These are phyloP conservation scores for Claviceps fusiformis DNA, from an alignment of 2,329 filamentous ascomycete species.

Conservation along the genomic window DNA sequence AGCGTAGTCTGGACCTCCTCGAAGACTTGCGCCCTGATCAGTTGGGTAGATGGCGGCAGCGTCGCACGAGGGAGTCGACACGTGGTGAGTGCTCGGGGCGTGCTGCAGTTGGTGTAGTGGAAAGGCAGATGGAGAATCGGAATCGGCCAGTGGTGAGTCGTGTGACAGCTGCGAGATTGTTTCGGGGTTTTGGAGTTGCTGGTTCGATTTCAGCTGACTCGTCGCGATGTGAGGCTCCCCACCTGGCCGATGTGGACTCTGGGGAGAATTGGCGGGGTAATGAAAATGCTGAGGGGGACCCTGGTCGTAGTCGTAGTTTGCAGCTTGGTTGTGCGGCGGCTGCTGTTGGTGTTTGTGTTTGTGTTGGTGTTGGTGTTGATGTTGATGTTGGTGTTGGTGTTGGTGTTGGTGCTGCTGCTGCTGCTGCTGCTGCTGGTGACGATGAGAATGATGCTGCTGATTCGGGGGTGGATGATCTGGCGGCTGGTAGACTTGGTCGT, in stretches of 20 bases:
- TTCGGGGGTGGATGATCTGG: slow-evolving; percentile 11
- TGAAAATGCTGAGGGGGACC: slow-evolving; percentile 18
- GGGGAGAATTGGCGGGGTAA: slow-evolving; percentile 7
- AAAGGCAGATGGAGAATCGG: slow-evolving; percentile 28
- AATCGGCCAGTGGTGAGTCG: slow-evolving; percentile 42
- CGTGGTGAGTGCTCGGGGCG: slow-evolving; percentile 29
- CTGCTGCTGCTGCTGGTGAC: slow-evolving; percentile 1
- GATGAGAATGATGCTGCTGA: slow-evolving; percentile 23
- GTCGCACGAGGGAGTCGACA: slow-evolving; percentile 21
- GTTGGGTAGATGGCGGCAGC: not conserved
- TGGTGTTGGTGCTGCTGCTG: slow-evolving; percentile 15
- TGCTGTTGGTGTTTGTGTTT: slow-evolving; percentile 1
- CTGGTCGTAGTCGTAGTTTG: slow-evolving; percentile 14
- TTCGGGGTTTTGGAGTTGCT: slow-evolving; percentile 36
- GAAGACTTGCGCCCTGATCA: not conserved
- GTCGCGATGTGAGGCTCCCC: slow-evolving; percentile 21
- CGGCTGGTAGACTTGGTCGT: slow-evolving; percentile 31
- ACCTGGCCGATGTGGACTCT: slow-evolving; percentile 21
- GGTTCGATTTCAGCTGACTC: slow-evolving; percentile 21
- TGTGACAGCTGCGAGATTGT: slow-evolving; percentile 49
- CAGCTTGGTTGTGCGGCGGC: slow-evolving; percentile 18
- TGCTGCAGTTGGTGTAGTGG: slow-evolving; percentile 30
- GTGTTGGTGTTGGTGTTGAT: too few species aligned
- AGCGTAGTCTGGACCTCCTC: slow-evolving; percentile 20
- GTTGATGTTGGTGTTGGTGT: not conserved